A percentile compares a stretch with the other conserved stretches of the same genome.
Conservation (phyloP, 2,329 filamentous ascomycete species). For the Clonostachys sp. region DNA sequence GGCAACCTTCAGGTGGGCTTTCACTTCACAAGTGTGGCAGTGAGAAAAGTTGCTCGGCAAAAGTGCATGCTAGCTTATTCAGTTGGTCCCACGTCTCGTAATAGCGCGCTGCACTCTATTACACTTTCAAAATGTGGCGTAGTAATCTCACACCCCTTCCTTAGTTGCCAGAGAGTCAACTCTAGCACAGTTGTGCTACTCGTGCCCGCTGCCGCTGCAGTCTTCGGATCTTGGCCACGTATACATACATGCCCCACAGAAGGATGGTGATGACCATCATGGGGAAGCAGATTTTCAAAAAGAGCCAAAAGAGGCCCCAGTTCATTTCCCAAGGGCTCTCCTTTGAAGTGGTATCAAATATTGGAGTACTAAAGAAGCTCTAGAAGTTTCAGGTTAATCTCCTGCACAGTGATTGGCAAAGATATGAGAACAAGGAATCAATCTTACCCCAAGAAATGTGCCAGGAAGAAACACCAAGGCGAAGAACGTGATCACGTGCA, state of each 20-base stretch:
- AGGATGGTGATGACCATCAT: background rate
- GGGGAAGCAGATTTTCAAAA: background rate
- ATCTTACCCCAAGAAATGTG: background rate
- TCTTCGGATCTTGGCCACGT: too few species aligned
- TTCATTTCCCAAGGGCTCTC: background rate
- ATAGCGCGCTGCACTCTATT: too few species aligned
- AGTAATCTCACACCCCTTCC: too few species aligned
- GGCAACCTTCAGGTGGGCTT: too few species aligned
- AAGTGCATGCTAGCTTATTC: too few species aligned
- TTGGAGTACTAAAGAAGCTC: background rate
- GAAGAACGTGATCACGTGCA: slow-evolving; percentile 1
- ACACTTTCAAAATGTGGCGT: too few species aligned
- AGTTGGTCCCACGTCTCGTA: too few species aligned
- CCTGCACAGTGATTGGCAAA: background rate
- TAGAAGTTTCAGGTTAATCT: background rate
- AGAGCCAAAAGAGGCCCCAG: background rate
- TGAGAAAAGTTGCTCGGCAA: too few species aligned
- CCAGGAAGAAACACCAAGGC: slow-evolving; percentile 9
- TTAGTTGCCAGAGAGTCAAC: too few species aligned
- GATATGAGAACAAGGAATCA: background rate
- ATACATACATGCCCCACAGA: background rate
- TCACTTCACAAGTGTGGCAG: too few species aligned
- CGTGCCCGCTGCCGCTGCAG: too few species aligned
- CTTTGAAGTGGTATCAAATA: background rate
- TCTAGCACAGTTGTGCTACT: too few species aligned